Evolutionary conservation across 768 basidiomycete species (phyloP).

Genomic region (Kwoniella botswanensis): DNA sequence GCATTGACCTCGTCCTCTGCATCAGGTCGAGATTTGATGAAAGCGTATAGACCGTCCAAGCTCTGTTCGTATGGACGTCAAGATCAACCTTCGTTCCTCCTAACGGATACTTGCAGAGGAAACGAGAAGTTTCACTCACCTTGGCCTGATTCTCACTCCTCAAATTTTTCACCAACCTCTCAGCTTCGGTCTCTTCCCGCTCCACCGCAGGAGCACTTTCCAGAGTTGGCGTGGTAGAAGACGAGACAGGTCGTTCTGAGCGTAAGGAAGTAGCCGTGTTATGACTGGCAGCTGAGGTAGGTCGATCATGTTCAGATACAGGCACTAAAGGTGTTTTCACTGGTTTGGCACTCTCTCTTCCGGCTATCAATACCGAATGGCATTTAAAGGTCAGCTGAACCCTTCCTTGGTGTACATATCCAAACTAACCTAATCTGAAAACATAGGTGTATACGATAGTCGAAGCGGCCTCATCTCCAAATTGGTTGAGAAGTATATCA

Average conservation of each 20-base stretch:
- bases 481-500: slow-evolving; percentile 83
- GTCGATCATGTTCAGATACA: slow-evolving; percentile 15
- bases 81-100: not conserved
- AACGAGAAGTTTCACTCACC: slow-evolving; percentile 29
- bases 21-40: slow-evolving; percentile 81
- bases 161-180: slow-evolving; percentile 78
- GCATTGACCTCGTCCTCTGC: slow-evolving; percentile 48
- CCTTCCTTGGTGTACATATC: not conserved
- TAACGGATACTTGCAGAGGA: not conserved
- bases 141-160: slow-evolving; percentile 73
- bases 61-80: slow-evolving; percentile 62
- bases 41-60: slow-evolving; percentile 91
- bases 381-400: not conserved
- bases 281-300: slow-evolving; percentile 11
- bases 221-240: not conserved
- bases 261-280: slow-evolving; percentile 5
- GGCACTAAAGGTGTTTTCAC: slow-evolving; percentile 17
- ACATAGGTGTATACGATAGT: slow-evolving; percentile 48
- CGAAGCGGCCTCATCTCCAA: slow-evolving; percentile 68
- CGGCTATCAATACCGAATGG: slow-evolving; percentile 12
- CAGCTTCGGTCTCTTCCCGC: slow-evolving; percentile 68
- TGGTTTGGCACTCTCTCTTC: slow-evolving; percentile 20
- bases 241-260: slow-evolving; percentile 8
- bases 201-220: slow-evolving; percentile 8
- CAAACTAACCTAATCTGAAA: slow-evolving; percentile 39